Conservation (phyloP, 78 protist species). For the Cavenderia fasciculata region DNA sequence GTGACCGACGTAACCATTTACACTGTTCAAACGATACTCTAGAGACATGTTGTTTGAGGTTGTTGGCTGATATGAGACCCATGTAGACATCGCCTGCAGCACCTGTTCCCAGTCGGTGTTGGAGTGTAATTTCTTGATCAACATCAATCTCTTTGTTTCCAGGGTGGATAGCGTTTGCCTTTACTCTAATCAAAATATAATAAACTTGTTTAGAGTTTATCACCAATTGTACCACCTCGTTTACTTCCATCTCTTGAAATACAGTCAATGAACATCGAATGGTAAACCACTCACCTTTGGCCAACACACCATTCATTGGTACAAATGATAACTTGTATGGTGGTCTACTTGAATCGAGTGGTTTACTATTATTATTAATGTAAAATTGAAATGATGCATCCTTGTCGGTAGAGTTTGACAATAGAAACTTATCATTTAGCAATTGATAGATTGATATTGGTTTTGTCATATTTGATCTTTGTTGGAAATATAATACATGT, state of each 20-base stretch:
- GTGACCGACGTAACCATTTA: slow-evolving; percentile 2
- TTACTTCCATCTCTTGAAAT: slow-evolving; percentile 41
- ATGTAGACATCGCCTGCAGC: slow-evolving; percentile 70
- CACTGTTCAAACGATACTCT: not conserved
- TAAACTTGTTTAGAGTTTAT: slow-evolving; percentile 46
- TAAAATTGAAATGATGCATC: slow-evolving; percentile 51
- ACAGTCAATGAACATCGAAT: slow-evolving; percentile 53
- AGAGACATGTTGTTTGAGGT: slow-evolving; percentile 30
- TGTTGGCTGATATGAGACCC: slow-evolving; percentile 18
- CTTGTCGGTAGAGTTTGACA: slow-evolving; percentile 23
- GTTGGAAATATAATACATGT: slow-evolving; percentile 10
- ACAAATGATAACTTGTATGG: slow-evolving; percentile 33
- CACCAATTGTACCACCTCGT: slow-evolving; percentile 36
- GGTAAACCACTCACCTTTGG: slow-evolving; percentile 67
- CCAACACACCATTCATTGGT: slow-evolving; percentile 19
- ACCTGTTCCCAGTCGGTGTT: slow-evolving; percentile 33
- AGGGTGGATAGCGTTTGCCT: slow-evolving; percentile 48
- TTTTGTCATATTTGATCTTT: not conserved
- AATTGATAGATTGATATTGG: slow-evolving; percentile 18
- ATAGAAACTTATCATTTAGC: slow-evolving; percentile 45
- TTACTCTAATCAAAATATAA: slow-evolving; percentile 19
- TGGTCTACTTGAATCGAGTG: too few relatives aligned
- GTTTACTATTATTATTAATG: not conserved
- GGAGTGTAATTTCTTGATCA: slow-evolving; percentile 12
- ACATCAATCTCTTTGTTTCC: slow-evolving; percentile 72